Evolutionary conservation across 305 asterid genomes (phyloP), one percentile per base, ranked within the genome.

Genomic region (Coffea humblotiana): DNA sequence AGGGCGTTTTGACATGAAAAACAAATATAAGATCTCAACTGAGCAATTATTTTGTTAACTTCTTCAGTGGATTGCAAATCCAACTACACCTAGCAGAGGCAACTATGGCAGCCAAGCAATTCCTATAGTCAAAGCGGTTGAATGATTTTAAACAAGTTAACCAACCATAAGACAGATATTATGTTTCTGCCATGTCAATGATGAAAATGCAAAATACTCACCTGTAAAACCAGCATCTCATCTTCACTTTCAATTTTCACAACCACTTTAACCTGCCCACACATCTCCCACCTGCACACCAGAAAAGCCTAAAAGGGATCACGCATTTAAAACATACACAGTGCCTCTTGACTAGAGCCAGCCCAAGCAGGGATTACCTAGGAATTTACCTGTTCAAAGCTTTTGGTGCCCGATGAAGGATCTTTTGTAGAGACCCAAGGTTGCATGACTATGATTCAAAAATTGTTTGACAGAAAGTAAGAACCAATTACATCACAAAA

Each of bases 211-310:
- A 15, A 40, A n/a, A 27, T 29, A 87, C 88, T 76, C 65, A 95
- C 99, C 87, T 92, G 97, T 82, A 96, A 88, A 78, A 79, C 90
- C 88, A 96, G 89, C 94, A 96, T 91, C 72, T 91, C 97, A 64
- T 92, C 94, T 84, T 94, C 97, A 72, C 91, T 92, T 84, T 96
- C 99, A 82, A 85, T 92, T 89, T 96, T 96, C 86, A 96, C 91
- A 15, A 94, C 99, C 80, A 96, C 99, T 89, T 96, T 96, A 77
- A 96, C 98, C 90, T 96, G 99, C 82, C 99, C 99, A 79, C 99
- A 96, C 97, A 89, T 91, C 95, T 96, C 99, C 99, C 99, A 96
- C 88, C 99, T 95, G 91, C 88, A 87, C 35, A 76, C 52, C 75
- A 47, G 80, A 76, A 72, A 80, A 78, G 66, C 63, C 58, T 11